Conservation (phyloP, 2,329 filamentous ascomycete genomes). For the Fusarium mexicanum region DNA sequence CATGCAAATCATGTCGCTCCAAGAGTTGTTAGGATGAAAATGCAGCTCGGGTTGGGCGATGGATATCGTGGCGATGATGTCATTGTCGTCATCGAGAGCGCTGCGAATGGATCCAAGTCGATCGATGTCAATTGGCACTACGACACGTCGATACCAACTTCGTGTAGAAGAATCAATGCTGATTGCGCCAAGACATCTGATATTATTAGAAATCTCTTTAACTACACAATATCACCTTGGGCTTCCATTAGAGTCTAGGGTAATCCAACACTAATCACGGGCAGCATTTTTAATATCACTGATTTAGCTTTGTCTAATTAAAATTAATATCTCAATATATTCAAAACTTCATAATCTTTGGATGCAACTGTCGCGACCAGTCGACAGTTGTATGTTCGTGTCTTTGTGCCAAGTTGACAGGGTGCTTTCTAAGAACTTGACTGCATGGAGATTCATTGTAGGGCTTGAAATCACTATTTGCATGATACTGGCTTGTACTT, state of each 20-base stretch:
- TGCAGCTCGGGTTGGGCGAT: neutral
- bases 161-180: neutral
- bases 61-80: conserved; percentile 9
- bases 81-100: conserved; percentile 32
- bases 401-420: rapidly evolving
- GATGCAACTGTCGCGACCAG: rapidly evolving
- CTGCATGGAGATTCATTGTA: rapidly evolving
- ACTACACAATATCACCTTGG: rapidly evolving
- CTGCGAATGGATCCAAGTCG: no score
- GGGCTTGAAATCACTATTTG: neutral
- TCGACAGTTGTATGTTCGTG: rapidly evolving
- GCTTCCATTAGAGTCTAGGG: neutral
- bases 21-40: neutral
- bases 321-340: no score
- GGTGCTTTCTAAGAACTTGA: neutral
- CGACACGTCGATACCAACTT: neutral
- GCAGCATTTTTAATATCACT: rapidly evolving
- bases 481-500: no score
- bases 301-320: no score
- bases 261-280: rapidly evolving
- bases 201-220: rapidly evolving
- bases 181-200: rapidly evolving
- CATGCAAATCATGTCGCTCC: neutral
- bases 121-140: neutral
- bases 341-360: rapidly evolving